These are phyloP conservation scores for Aspergillus taichungensis DNA, from an alignment of 495 filamentous ascomycete species.

Conservation along the genomic window DNA sequence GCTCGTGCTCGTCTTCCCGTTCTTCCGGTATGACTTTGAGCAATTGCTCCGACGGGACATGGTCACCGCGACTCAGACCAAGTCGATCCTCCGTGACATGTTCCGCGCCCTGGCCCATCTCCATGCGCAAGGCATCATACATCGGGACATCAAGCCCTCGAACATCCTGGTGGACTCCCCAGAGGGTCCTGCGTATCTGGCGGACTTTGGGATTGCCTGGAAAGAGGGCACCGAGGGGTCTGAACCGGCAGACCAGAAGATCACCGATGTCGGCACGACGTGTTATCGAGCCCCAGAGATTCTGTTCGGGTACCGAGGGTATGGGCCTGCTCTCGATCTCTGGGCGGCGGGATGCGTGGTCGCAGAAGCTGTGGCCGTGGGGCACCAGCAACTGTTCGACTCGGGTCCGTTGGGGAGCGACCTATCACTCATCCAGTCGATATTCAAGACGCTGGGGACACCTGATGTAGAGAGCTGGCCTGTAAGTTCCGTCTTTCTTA, in stretches of 20 bases:
- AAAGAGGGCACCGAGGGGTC: conserved; percentile 48
- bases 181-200: conserved; percentile 63
- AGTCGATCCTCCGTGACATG: conserved; percentile 50
- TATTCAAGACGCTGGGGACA: conserved; percentile 83
- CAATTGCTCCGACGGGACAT: conserved; percentile 44
- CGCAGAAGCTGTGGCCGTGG: conserved; percentile 48
- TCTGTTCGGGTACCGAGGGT: conserved; percentile 72
- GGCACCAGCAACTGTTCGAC: conserved; percentile 62
- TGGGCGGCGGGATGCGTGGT: conserved; percentile 86
- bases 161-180: conserved; percentile 68
- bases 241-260: conserved; percentile 61
- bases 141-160: conserved; percentile 89
- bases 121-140: conserved; percentile 69
- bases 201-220: conserved; percentile 92
- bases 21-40: conserved; percentile 62
- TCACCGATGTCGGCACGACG: conserved; percentile 88
- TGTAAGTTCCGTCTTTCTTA: conserved; percentile 28
- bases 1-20: conserved; percentile 77
- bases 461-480: conserved; percentile 74
- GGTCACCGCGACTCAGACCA: conserved; percentile 36
- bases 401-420: conserved; percentile 85
- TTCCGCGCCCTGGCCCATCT: conserved; percentile 65
- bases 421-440: conserved; percentile 77
- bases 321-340: conserved; percentile 66
- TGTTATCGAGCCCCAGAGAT: conserved; percentile 86